A percentile compares a stretch with the other conserved stretches of the same genome.
phyloP scores from a whole-genome alignment of 495 filamentous ascomycete genomes.

The Penicillium taxi region DNA sequence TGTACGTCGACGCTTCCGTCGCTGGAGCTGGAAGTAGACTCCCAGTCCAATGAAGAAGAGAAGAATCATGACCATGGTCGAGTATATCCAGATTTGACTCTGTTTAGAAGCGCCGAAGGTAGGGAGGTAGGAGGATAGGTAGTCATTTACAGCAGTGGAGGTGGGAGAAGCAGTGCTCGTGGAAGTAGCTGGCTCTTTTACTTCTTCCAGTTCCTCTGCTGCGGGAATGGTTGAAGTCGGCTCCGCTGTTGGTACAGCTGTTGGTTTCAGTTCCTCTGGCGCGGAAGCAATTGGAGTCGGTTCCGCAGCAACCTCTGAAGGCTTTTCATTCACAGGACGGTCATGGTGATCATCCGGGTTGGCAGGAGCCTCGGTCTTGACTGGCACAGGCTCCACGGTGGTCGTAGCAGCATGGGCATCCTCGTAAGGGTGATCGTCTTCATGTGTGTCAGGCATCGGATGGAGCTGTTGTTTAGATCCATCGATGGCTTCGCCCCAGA shows the following conservation, averaged over 20 bases:
- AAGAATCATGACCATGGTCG: conserved; percentile 71
- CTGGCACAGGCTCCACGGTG: conserved; percentile 38
- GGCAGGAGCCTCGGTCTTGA: conserved; percentile 31
- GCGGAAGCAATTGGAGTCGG: conserved; percentile 11
- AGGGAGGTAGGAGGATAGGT: conserved; percentile 84
- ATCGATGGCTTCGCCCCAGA: conserved; percentile 87
- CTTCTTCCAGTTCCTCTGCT: conserved; percentile 17
- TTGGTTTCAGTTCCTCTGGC: conserved; percentile 10
- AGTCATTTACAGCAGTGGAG: conserved; percentile 36
- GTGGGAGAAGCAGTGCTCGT: conserved; percentile 36
- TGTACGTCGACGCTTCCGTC: conserved; percentile 65
- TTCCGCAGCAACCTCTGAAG: conserved; percentile 33
- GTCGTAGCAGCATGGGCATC: conserved; percentile 45
- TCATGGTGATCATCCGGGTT: conserved; percentile 64
- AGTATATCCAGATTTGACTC: conserved; percentile 94
- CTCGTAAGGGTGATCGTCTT: conserved; percentile 71
- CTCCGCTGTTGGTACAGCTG: conserved; percentile 12
- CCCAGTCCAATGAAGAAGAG: conserved; percentile 75
- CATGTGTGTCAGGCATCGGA: conserved; percentile 76
- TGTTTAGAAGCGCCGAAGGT: conserved; percentile 88
- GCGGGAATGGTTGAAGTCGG: conserved; percentile 17
- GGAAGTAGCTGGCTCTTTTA: conserved; percentile 14
- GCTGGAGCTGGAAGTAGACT: conserved; percentile 69
- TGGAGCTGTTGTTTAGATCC: conserved; percentile 58
- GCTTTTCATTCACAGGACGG: conserved; percentile 63